Evolutionary conservation across 768 basidiomycete genomes (phyloP), one percentile per base, ranked within the genome.

Genomic region (Melanogaster broomeanus): DNA sequence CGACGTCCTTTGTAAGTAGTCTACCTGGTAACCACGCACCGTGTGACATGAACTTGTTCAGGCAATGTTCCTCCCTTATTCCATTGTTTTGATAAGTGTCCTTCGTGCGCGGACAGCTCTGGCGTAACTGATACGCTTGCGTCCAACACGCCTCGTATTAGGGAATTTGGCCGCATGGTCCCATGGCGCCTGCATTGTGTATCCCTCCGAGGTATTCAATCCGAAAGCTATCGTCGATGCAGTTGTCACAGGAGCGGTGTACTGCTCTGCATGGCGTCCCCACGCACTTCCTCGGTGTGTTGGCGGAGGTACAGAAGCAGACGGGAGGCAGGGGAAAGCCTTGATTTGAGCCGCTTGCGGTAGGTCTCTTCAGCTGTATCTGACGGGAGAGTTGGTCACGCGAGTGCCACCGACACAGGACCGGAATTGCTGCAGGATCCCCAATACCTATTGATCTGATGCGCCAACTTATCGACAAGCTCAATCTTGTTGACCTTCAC

Each of bases 31-130:
- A 19, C 24, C 16, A 4, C 21, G 8, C 11, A 21, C n/a, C 42
- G 10, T 6, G 33, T 53, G 35, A 56, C 37, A 13, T 37, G 46
- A 63, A 10, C 33, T 13, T 38, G 35, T 39, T 18, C 42, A 91
- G 88, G 88, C 76, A 92, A 93, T 55, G 84, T 84, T 1, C 90
- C 90, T 3, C 90, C 90, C 0, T 69, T 92, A 2, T 93, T 92
- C 65, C 90, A 93, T 65, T 93, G 90, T 63, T 92, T 92, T 80
- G 90, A 90, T 89, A 71, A 86, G 88, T 88, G 30, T 25, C 24
- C 21, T 28, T n/a, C 48, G 35, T 24, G 12, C 35, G 49, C 55
- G 60, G 18, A 53, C 13, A 30, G 27, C 28, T 8, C n/a, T 49
- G 6, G 0, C 7, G 43, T 35, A 41, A 61, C 56, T 61, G 52